A percentile compares a stretch with the other conserved stretches of the same genome.
These are phyloP conservation scores for Elongisporangium prolatum DNA, from an alignment of 352 stramenopile species.

Conservation along the genomic window DNA sequence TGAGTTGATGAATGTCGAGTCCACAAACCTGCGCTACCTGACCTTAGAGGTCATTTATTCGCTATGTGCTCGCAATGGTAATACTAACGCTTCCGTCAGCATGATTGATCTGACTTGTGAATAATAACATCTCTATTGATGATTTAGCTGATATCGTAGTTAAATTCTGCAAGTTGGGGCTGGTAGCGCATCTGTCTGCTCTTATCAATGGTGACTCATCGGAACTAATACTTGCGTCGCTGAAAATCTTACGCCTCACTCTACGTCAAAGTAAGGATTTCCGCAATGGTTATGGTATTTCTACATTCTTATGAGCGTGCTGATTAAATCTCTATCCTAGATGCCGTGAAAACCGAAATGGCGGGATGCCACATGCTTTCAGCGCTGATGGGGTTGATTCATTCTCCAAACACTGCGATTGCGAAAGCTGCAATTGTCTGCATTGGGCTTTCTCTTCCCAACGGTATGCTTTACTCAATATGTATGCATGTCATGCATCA, in stretches of 20 bases:
- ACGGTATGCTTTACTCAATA: slow-evolving; percentile 42
- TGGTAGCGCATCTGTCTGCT: slow-evolving; percentile 28
- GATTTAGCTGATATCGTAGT: slow-evolving; percentile 29
- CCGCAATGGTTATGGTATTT: no score
- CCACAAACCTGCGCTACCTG: slow-evolving; percentile 29
- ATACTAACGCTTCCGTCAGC: neutral
- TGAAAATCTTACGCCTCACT: slow-evolving; percentile 49
- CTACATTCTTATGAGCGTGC: neutral
- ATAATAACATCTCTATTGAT: neutral
- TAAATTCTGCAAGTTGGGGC: slow-evolving; percentile 36
- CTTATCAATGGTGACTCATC: slow-evolving; percentile 24
- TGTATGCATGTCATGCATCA: neutral
- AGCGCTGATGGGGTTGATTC: slow-evolving; percentile 35
- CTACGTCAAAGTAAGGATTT: slow-evolving; percentile 33
- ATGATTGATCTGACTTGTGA: neutral
- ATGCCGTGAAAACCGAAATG: slow-evolving; percentile 30
- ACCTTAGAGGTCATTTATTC: slow-evolving; percentile 47
- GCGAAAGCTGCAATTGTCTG: slow-evolving; percentile 46
- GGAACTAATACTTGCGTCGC: slow-evolving; percentile 34
- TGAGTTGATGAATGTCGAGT: slow-evolving; percentile 23
- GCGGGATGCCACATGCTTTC: slow-evolving; percentile 26
- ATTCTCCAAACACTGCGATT: slow-evolving; percentile 29
- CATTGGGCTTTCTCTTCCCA: slow-evolving; percentile 50
- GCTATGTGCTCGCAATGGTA: slow-evolving; percentile 45
- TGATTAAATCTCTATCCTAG: slow-evolving; percentile 14